phyloP scores from a whole-genome alignment of 75 land plant genomes.

The Selaginella moellendorffii region DNA sequence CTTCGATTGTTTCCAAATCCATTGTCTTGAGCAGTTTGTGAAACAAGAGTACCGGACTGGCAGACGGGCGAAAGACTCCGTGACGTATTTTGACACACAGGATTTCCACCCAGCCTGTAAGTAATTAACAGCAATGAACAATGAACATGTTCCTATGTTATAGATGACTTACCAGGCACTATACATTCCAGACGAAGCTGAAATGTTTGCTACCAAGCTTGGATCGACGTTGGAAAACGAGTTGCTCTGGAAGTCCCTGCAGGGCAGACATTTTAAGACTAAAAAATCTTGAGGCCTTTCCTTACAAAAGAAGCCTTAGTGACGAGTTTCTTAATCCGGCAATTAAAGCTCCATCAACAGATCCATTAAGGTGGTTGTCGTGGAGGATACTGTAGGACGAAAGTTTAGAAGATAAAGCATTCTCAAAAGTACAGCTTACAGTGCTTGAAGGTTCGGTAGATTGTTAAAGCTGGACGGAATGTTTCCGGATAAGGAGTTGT shows the following conservation, averaged over 20 bases:
- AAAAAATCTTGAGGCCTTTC: too few species aligned
- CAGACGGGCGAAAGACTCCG: neutral
- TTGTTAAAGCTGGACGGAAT: neutral
- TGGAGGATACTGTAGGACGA: neutral
- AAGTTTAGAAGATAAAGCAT: neutral
- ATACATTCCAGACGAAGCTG: neutral
- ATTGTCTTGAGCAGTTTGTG: neutral
- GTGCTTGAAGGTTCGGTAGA: neutral
- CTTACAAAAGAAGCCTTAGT: neutral
- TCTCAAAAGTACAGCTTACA: too few species aligned
- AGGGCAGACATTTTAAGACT: neutral
- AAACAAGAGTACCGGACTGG: neutral
- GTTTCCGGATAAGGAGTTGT: neutral
- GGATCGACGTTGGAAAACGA: neutral
- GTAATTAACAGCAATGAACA: neutral
- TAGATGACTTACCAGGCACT: neutral
- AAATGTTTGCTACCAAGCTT: neutral
- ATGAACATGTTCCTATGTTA: neutral
- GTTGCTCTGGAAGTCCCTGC: neutral
- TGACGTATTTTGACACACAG: neutral
- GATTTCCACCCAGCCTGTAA: neutral
- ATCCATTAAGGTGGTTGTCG: neutral
- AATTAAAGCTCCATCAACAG: neutral
- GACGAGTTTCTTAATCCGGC: neutral
- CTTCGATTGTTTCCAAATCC: neutral